phyloP scores from a whole-genome alignment of 805 yeast species.

The Ogataea sp. region DNA sequence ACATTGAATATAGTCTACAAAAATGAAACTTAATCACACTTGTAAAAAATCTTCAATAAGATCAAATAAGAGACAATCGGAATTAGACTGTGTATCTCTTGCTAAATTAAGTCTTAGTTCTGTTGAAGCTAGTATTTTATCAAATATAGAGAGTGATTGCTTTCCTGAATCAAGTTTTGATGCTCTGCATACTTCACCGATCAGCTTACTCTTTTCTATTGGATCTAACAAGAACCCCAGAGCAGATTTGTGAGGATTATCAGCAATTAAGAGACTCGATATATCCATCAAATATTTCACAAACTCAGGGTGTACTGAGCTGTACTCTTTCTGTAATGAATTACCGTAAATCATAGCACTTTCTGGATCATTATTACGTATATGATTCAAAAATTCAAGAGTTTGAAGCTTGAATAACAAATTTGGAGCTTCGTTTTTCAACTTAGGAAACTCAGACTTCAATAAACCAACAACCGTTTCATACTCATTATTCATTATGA shows the following conservation, averaged over 20 bases:
- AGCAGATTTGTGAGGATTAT: conserved; percentile 32
- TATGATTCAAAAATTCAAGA: conserved; percentile 33
- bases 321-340: conserved; percentile 24
- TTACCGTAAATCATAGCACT: conserved; percentile 34
- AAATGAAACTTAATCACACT: conserved; percentile 7
- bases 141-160: conserved; percentile 14
- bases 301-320: conserved; percentile 20
- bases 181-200: conserved; percentile 35
- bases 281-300: conserved; percentile 34
- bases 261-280: conserved; percentile 44
- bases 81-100: not conserved
- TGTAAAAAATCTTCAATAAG: conserved; percentile 38
- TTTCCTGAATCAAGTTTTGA: conserved; percentile 10
- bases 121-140: conserved; percentile 11
- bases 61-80: conserved; percentile 14
- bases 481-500: conserved; percentile 35
- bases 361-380: conserved; percentile 18
- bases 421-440: conserved; percentile 23
- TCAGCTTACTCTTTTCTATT: conserved; percentile 28
- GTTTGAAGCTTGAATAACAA: conserved; percentile 35
- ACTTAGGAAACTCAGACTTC: conserved; percentile 28
- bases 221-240: conserved; percentile 29
- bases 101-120: conserved; percentile 15
- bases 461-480: conserved; percentile 33
- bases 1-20: too few species aligned